Evolutionary conservation across 2,329 filamentous ascomycete species (phyloP), one percentile per base, ranked within the genome.

Genomic region (Thielaviopsis ethacetica): DNA sequence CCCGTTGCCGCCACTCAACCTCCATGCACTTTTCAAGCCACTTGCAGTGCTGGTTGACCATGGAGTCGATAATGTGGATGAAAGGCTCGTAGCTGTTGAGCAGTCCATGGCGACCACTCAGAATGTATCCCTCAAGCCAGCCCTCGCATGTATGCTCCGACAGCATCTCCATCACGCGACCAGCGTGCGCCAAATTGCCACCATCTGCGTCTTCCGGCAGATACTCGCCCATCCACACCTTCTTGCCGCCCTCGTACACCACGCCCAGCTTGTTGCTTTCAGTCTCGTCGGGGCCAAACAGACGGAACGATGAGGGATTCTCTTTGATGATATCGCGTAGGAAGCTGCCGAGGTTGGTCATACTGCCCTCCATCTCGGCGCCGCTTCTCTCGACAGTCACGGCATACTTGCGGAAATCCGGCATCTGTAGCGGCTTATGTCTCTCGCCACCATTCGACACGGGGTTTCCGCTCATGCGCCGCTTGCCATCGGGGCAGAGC

Each of bases 41-140:
- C 70, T 91, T 91, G 74, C 85, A 88, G 71, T 91, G 86, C 72
- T 88, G 86, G 68, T 88, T 89, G 62, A 91, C 86, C 86, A 91
- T 91, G 1, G 84, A 88, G 69, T 90, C 85, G 65, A 91, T 88
- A 65, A 91, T 81, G 67, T 90, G 85, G 61, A 90, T 86, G 67
- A 91, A 91, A 0, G 86, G 85, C 69, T 91, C 86, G 71, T 91
- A 91, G 67, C 82, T 86, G 76, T 89, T 90, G 61, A 91, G 77
- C 61, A 91, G 68, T 13, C 86, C 86, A 63, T 90, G 86, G 5
- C 86, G 79, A 27, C 86, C 86, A 58, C 81, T 87, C 2, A 91
- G 75, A 50, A 88, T 71, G 67, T 90, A 91, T 2, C 86, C 86
- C 72, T 91, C 86, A 17, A 91, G 75, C 86, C 86, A 91, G 26